phyloP scores from a whole-genome alignment of 257 asterid genomes.

The Solanum ahanhuiri region DNA sequence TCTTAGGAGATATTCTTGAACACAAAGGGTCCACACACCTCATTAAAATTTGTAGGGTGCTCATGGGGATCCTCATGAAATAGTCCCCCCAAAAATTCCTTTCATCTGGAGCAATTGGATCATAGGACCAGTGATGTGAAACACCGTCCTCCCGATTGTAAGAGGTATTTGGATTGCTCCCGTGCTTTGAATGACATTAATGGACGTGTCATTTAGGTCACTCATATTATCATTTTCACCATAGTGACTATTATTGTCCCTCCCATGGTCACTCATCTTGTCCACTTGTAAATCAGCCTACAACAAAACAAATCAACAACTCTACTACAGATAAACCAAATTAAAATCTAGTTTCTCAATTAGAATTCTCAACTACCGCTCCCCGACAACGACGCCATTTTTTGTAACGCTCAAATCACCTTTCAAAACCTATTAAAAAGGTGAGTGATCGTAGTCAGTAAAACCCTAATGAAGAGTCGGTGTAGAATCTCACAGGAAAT shows the following conservation, averaged over 20 bases:
- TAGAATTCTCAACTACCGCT: neutral
- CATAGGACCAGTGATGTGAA: neutral
- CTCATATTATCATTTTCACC: neutral
- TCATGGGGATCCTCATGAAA: neutral
- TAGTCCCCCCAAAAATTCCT: neutral
- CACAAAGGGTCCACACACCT: neutral
- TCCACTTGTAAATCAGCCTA: neutral
- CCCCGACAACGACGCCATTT: fast-evolving
- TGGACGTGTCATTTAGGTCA: neutral
- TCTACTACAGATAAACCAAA: neutral
- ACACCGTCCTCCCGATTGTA: neutral
- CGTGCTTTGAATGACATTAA: neutral
- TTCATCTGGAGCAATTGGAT: neutral
- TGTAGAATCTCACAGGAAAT: neutral
- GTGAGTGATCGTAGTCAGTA: neutral
- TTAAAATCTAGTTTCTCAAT: neutral
- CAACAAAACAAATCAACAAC: neutral
- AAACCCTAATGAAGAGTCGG: neutral
- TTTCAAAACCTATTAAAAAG: too few species aligned
- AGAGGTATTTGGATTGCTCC: neutral
- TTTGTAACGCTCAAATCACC: neutral
- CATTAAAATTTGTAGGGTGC: neutral
- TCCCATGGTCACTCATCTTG: neutral
- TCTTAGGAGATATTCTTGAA: neutral
- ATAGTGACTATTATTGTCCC: neutral